A percentile compares a stretch with the other conserved stretches of the same genome.
Evolutionary conservation across 2,329 filamentous ascomycete genomes (phyloP).

Genomic region (Ramichloridium luteum): DNA sequence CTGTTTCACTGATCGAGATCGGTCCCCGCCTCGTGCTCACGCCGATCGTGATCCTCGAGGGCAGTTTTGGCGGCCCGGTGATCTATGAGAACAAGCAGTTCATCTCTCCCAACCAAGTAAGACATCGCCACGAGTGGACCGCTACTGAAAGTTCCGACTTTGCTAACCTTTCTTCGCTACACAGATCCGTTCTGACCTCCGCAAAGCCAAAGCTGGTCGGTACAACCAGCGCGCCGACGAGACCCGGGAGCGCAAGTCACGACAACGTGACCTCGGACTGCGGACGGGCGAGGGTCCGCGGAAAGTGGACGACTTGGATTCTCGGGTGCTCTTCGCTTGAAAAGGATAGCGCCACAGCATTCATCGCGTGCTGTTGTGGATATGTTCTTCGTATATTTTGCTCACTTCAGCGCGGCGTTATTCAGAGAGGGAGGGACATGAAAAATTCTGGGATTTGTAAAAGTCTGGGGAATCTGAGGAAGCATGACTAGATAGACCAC

Average conservation of each 20-base stretch:
- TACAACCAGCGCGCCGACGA: constrained; percentile 70
- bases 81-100: constrained; percentile 99
- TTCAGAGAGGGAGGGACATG: no score
- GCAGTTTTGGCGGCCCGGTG: constrained; percentile 86
- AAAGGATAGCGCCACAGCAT: background rate
- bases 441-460: no score
- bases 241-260: constrained; percentile 57
- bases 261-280: constrained; percentile 66
- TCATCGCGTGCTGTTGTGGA: background rate
- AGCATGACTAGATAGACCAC: no score
- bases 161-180: constrained; percentile 26
- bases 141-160: no score
- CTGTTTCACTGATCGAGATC: constrained; percentile 80
- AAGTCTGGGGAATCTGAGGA: no score
- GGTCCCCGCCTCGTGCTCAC: constrained; percentile 87
- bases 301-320: constrained; percentile 60
- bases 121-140: no score
- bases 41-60: constrained; percentile 89
- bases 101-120: constrained; percentile 66
- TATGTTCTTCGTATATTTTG: no score
- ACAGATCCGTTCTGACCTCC: constrained; percentile 70
- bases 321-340: constrained; percentile 63
- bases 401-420: constrained; percentile 4
- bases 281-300: constrained; percentile 52
- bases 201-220: constrained; percentile 60